These are phyloP conservation scores for Meredithiella fracta DNA, from an alignment of 2,329 filamentous ascomycete species.

Conservation along the genomic window DNA sequence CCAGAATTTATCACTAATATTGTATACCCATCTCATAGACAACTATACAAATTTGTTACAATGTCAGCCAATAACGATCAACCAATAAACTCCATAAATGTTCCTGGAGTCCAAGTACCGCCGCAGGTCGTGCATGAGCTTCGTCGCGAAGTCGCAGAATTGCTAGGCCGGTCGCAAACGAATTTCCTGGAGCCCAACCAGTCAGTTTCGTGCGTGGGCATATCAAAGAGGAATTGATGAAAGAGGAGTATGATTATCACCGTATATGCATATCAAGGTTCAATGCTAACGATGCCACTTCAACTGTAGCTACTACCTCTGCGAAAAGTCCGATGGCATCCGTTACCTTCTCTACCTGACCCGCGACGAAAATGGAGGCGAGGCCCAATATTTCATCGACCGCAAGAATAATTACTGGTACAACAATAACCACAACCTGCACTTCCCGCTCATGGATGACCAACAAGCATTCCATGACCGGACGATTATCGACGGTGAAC, in stretches of 20 bases:
- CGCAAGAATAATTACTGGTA: constrained; percentile 96
- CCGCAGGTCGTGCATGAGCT: background rate
- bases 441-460: constrained; percentile 60
- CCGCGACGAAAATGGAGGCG: constrained; percentile 39
- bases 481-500: constrained; percentile 81
- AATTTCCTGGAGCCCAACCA: constrained; percentile 83
- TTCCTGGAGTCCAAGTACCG: constrained; percentile 41
- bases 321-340: constrained; percentile 95
- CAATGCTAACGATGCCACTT: constrained; percentile 10
- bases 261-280: background rate
- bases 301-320: constrained; percentile 64
- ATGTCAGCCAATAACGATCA: constrained; percentile 14
- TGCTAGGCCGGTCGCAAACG: constrained; percentile 53
- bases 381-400: constrained; percentile 85
- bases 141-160: constrained; percentile 38
- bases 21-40: too few species aligned
- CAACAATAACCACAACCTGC: constrained; percentile 50
- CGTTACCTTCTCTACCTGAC: constrained; percentile 89
- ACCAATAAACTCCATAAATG: constrained; percentile 35
- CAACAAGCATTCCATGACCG: constrained; percentile 54
- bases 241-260: constrained; percentile 44
- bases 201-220: constrained; percentile 79
- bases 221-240: constrained; percentile 55
- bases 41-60: background rate
- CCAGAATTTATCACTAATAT: too few species aligned